Percentiles rank a stretch among this genome's conserved stretches.
These are phyloP conservation scores for Penicillium digitatum DNA, from an alignment of 2,329 filamentous ascomycete species.

Conservation along the genomic window DNA sequence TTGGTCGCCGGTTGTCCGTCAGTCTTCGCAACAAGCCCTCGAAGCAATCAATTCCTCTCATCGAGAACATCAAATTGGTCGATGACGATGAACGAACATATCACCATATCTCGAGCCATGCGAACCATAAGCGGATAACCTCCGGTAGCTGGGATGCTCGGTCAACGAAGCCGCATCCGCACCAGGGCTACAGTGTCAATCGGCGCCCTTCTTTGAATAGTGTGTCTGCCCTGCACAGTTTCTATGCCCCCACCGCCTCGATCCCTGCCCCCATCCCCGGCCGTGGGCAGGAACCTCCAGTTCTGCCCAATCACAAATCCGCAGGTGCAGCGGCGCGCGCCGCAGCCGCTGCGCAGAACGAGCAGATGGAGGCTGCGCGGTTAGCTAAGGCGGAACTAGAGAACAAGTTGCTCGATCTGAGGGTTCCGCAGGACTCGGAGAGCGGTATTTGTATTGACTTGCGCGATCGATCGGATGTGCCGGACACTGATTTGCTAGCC, in stretches of 20 bases:
- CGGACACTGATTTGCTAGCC: conserved; percentile 31
- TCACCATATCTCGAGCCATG: conserved; percentile 14
- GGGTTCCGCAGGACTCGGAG: conserved; percentile 43
- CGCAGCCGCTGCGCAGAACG: conserved; percentile 50
- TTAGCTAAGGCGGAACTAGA: conserved; percentile 32
- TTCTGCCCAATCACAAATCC: conserved; percentile 39
- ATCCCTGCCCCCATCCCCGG: conserved; percentile 35
- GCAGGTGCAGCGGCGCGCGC: conserved; percentile 47
- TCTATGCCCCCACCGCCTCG: conserved; percentile 31
- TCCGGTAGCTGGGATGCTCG: conserved; percentile 26
- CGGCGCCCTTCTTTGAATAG: conserved; percentile 37
- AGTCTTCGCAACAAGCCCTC: conserved; percentile 39
- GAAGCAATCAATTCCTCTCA: conserved; percentile 20
- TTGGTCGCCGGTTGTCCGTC: conserved; percentile 42
- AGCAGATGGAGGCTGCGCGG: conserved; percentile 24
- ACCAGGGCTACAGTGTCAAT: conserved; percentile 30
- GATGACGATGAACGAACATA: conserved; percentile 15
- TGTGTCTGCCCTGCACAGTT: conserved; percentile 33
- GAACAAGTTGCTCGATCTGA: conserved; percentile 30
- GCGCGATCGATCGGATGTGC: conserved; percentile 36
- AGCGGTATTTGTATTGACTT: conserved; percentile 49
- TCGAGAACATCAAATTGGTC: conserved; percentile 8
- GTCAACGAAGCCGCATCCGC: conserved; percentile 23
- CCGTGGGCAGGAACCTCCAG: conserved; percentile 37
- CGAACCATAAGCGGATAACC: conserved; percentile 18